Conservation (phyloP, 805 yeast genomes). For the Yarrowia divulgata region DNA sequence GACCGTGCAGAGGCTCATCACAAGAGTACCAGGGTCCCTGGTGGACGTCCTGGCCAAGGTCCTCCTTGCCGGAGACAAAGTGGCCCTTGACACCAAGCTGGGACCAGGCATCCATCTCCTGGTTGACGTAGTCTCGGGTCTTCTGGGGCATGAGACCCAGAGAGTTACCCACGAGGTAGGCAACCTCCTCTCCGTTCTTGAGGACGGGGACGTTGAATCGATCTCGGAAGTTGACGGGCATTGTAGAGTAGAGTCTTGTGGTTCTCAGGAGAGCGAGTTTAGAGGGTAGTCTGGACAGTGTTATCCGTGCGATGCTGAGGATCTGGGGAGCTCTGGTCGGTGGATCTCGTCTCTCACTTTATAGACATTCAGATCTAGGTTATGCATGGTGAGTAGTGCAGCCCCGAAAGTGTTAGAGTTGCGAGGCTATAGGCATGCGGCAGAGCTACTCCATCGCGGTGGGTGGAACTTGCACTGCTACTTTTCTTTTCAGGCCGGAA, state of each 20-base stretch:
- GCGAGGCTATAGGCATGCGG: constrained; percentile 28
- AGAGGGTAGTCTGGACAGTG: constrained; percentile 8
- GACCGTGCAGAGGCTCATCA: constrained; percentile 75
- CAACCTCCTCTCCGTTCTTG: constrained; percentile 47
- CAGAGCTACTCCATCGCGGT: constrained; percentile 24
- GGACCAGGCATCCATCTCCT: constrained; percentile 84
- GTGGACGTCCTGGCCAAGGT: constrained; percentile 45
- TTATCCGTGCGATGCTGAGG: constrained; percentile 24
- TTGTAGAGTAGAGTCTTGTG: constrained; percentile 14
- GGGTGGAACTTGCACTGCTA: not conserved
- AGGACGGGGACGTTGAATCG: constrained; percentile 42
- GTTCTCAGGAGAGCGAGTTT: constrained; percentile 3
- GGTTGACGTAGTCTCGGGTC: constrained; percentile 62
- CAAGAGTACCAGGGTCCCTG: constrained; percentile 82
- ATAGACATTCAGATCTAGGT: constrained; percentile 36
- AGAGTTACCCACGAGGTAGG: constrained; percentile 92
- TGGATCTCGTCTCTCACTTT: constrained; percentile 34
- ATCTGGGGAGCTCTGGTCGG: constrained; percentile 24
- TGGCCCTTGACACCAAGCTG: constrained; percentile 84
- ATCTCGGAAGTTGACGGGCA: constrained; percentile 34
- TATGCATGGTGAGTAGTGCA: constrained; percentile 24
- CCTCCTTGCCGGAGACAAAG: constrained; percentile 53
- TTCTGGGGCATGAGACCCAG: constrained; percentile 84
- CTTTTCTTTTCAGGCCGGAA: constrained; percentile 4
- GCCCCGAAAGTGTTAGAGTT: constrained; percentile 16